Conservation (phyloP, 2,329 filamentous ascomycete species). For the Fusarium clavum region DNA sequence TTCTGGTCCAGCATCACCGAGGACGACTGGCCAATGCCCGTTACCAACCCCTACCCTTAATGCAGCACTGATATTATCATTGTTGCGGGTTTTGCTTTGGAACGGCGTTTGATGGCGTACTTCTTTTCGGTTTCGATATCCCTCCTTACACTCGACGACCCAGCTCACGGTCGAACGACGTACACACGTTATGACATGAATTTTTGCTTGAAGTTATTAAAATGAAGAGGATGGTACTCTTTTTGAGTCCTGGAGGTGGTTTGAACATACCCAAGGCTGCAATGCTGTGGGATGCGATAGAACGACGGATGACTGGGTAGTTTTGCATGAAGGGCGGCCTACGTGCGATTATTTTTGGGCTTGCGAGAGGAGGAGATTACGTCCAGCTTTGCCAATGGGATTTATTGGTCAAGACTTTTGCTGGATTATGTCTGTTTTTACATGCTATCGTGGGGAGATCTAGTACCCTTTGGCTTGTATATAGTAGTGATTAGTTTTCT, state of each 20-base stretch:
- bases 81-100: slow-evolving; percentile 33
- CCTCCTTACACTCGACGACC: slow-evolving; percentile 46
- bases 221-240: slow-evolving; percentile 29
- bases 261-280: slow-evolving; percentile 18
- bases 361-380: slow-evolving; percentile 19
- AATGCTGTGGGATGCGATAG: slow-evolving; percentile 10
- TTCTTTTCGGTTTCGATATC: slow-evolving; percentile 46
- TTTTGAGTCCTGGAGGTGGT: slow-evolving; percentile 24
- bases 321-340: slow-evolving; percentile 37
- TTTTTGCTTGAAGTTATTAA: slow-evolving; percentile 38
- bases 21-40: slow-evolving; percentile 88
- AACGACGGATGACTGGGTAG: slow-evolving; percentile 35
- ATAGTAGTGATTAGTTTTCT: slow-evolving; percentile 50
- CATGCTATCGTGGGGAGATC: slow-evolving; percentile 34
- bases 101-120: slow-evolving; percentile 46
- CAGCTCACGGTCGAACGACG: slow-evolving; percentile 44
- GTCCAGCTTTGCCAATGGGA: slow-evolving; percentile 30
- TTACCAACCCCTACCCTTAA: slow-evolving; percentile 56
- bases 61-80: slow-evolving; percentile 3
- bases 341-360: slow-evolving; percentile 37
- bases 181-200: slow-evolving; percentile 46
- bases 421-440: slow-evolving; percentile 38
- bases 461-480: slow-evolving; percentile 42
- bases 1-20: slow-evolving; percentile 99
- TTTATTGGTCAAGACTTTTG: slow-evolving; percentile 35